Base-by-base conservation (phyloP, 331 rosid species). In the Pyrus hybrid region DNA sequence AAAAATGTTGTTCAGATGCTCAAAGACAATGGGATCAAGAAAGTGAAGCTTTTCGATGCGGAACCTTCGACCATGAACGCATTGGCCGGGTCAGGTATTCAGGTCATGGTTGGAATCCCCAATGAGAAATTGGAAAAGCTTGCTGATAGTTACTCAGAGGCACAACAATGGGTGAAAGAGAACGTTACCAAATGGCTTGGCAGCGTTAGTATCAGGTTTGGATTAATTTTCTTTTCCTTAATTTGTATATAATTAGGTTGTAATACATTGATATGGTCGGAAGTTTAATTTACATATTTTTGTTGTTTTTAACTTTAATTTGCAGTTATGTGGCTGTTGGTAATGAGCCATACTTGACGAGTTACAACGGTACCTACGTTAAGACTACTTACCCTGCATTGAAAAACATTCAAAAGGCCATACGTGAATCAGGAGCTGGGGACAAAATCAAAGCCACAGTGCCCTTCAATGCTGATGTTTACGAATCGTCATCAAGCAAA, bases 401-500 rank as follows among this genome's bases (percentile, higher is more conserved):
- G 85, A 5, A 82, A 76, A 86, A 91, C 67, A 68, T 93, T 75
- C 96, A 93, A 26, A 85, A 73, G 56, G 97, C 98, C 29, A 5
- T 91, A 17, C 63, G 83, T 30, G 85, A 79, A 23, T 87, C 91
- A 21, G 96, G 96, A 28, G 30, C 57, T 1, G 89, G 87, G 28
- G 72, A 76, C 74, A 78, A 76, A 82, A 51, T 93, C 66, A 93
- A 91, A 61, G 93, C 84, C 53, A 82, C 91, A 0, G 70, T 87
- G 0, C 95, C 98, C 12, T 81, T 87, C 47, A 91, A 93, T 64
- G 96, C 96, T 4, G 98, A 91, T 75, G 96, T 91, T 3, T 93
- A 91, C 7, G 88, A 86, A 7, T 84, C 98, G 0, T 0, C 3
- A 2, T 72, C 98, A 30, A 20, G 80, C 66, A 85, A 69, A 12